phyloP scores from a whole-genome alignment of 1,284 basidiomycete species.

The Malassezia caprae region DNA sequence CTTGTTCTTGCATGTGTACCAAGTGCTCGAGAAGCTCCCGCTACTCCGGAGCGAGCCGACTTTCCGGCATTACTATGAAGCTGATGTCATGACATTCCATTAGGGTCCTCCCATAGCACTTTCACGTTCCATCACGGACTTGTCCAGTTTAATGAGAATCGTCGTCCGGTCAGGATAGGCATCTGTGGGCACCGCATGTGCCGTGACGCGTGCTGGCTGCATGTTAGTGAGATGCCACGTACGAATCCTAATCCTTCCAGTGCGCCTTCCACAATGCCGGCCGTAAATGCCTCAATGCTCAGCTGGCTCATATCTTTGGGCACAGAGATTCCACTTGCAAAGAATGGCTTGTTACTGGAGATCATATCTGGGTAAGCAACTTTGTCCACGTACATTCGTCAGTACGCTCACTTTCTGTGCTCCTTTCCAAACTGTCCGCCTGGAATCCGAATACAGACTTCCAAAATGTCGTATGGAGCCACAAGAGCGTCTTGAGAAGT shows the following conservation, averaged over 20 bases:
- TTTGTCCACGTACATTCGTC: slow-evolving; percentile 68
- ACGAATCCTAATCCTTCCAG: slow-evolving; percentile 91
- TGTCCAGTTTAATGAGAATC: slow-evolving; percentile 45
- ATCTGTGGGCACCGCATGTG: slow-evolving; percentile 77
- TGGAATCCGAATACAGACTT: slow-evolving; percentile 81
- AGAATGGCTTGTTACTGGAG: slow-evolving; percentile 83
- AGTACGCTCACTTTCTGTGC: slow-evolving; percentile 67
- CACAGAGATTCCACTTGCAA: slow-evolving; percentile 82
- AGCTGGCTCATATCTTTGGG: slow-evolving; percentile 87
- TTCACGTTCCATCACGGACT: slow-evolving; percentile 41
- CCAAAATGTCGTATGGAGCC: slow-evolving; percentile 63
- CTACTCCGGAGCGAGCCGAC: slow-evolving; percentile 30
- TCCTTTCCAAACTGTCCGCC: slow-evolving; percentile 88
- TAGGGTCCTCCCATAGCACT: slow-evolving; percentile 25
- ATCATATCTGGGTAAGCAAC: slow-evolving; percentile 70
- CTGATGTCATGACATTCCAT: slow-evolving; percentile 1
- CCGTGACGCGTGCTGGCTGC: slow-evolving; percentile 90
- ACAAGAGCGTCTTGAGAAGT: slow-evolving; percentile 35
- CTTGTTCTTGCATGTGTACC: slow-evolving; percentile 83
- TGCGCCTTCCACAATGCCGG: slow-evolving; percentile 92
- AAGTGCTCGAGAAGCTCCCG: slow-evolving; percentile 57
- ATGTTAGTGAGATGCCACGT: slow-evolving; percentile 50
- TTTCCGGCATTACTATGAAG: slow-evolving; percentile 29
- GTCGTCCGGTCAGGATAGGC: slow-evolving; percentile 58
- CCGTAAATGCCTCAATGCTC: slow-evolving; percentile 89